Base-by-base conservation (phyloP, 352 stramenopile species). In the Phytophthora nicotianae region DNA sequence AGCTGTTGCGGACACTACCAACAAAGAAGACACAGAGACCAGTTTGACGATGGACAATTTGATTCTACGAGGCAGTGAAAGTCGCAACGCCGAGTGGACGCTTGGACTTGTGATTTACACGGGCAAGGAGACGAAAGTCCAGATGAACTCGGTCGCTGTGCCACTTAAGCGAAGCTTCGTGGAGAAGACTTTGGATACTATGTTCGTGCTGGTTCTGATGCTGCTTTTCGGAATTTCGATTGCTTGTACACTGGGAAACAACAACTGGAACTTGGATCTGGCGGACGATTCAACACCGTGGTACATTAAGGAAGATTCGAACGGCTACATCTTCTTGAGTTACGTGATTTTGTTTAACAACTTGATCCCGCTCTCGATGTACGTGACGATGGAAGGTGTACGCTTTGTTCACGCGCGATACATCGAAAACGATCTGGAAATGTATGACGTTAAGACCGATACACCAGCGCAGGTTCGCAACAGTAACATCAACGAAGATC, bases 331-430 rank as follows among this genome's bases (percentile, higher is more conserved):
- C 55, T 96, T 96, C 59, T 65, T 96, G 48, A 95, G 83, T 75
- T 96, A 94, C 56, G 79, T 96, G 47, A 95, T 96, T 40, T 59
- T 96, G 40, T 96, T 95, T 64, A 96, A 96, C 74, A 95, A 94
- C 53, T 68, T 95, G 38, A 94, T 95, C 47, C 84, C 87, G 38
- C 65, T 95, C 37, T 94, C 87, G 9, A 91, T 96, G 83, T 96
- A 96, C 53, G 89, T 96, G 43, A 95, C 88, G 32, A 95, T 95
- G 81, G 88, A 96, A 73, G 81, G 83, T 40, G 87, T 96, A n/a
- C 84, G 86, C 9, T 95, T 96, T 47, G 82, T 93, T 29, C 86
- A 96, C 49, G 88, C 86, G 5, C 71, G 83, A 5, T 93, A 93
- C 37, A 96, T 96, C 24, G 85, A 95, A 56, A 93, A 75, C 40